Evolutionary conservation across 352 stramenopile species (phyloP).

Genomic region (Globisporangium acanthophoron): DNA sequence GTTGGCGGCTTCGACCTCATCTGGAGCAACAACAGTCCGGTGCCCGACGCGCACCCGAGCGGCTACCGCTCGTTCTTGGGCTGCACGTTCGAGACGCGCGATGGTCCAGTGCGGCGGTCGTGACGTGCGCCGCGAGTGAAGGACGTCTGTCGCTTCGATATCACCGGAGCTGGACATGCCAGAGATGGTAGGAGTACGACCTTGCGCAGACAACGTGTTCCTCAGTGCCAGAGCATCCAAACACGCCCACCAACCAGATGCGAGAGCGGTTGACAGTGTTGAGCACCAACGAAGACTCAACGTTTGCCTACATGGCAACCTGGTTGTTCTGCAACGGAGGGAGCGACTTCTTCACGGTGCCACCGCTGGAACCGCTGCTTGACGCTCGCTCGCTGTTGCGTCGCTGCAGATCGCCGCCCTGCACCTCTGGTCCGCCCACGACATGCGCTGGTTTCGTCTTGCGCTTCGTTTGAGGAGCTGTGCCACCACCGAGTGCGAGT

Average conservation of each 20-base stretch:
- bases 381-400: constrained; percentile 36
- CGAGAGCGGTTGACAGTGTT: too few species aligned
- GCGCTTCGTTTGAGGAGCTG: constrained; percentile 24
- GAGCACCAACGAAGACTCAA: too few species aligned
- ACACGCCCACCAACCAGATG: too few species aligned
- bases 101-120: constrained; percentile 11
- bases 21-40: constrained; percentile 37
- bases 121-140: constrained; percentile 1
- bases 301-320: constrained; percentile 9
- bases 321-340: constrained; percentile 57
- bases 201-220: too few species aligned
- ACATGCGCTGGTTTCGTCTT: constrained; percentile 28
- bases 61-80: constrained; percentile 62
- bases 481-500: constrained; percentile 8
- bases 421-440: constrained; percentile 4
- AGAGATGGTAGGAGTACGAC: too few species aligned
- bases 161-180: too few species aligned
- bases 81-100: constrained; percentile 36
- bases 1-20: constrained; percentile 72
- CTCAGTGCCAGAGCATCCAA: too few species aligned
- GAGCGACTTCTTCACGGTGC: constrained; percentile 30
- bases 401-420: constrained; percentile 28
- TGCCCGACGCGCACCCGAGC: constrained; percentile 29
- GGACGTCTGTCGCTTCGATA: too few species aligned
- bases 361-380: constrained; percentile 10